Evolutionary conservation across 768 basidiomycete species (phyloP).

Genomic region (Suillus occidentalis): DNA sequence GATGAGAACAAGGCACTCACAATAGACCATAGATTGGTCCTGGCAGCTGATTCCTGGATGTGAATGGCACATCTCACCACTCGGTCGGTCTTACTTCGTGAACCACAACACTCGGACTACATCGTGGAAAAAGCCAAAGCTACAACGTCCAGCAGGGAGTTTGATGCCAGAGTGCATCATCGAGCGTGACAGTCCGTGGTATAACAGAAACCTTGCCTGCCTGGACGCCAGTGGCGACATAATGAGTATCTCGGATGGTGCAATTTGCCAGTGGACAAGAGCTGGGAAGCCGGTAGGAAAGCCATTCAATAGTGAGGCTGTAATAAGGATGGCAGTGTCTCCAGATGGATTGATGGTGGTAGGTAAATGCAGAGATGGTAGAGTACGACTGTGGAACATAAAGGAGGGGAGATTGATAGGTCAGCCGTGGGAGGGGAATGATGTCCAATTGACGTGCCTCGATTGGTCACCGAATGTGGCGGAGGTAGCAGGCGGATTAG

Average conservation of each 20-base stretch:
- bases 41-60: background rate
- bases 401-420: background rate
- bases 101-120: background rate
- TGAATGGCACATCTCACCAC: background rate
- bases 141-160: background rate
- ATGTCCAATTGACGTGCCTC: background rate
- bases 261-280: background rate
- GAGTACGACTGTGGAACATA: background rate
- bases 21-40: background rate
- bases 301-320: background rate
- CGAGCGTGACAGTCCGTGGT: background rate
- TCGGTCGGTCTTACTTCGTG: background rate
- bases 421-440: background rate
- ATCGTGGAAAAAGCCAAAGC: background rate
- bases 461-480: constrained; percentile 12
- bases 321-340: background rate
- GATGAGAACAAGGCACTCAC: background rate
- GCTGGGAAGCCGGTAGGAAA: background rate
- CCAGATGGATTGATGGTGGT: background rate
- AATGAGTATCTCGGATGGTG: background rate
- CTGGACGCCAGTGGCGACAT: background rate
- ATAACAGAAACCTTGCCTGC: background rate
- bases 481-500: constrained; percentile 10
- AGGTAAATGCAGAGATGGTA: background rate
- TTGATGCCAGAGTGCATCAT: background rate